Base-by-base conservation (phyloP, 2,329 filamentous ascomycete genomes). In the Cladosporium velox region DNA sequence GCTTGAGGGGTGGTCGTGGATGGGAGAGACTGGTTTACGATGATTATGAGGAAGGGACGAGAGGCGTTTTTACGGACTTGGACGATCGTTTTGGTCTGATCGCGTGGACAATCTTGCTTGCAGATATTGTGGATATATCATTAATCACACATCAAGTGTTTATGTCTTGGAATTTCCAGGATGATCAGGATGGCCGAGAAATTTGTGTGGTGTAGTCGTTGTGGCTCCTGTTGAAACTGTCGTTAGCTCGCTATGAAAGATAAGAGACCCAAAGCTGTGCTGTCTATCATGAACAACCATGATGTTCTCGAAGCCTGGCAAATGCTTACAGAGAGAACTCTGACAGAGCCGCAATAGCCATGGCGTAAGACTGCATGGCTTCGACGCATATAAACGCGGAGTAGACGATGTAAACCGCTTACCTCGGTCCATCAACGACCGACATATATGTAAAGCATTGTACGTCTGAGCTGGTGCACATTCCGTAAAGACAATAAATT, bases 351-450 rank as follows among this genome's bases (percentile, higher is more conserved):
- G 18, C 41, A 47, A 47, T 21, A 47, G n/a, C 41, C 41, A 47
- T 47, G 41, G 41, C 41, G 18, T 47, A 21, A 21, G 18, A 11
- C 41, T 47, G 41, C n/a, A 47, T 47, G 41, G 7, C 41, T 21
- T 21, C 41, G 41, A 21, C 11, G 41, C 8, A 47, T 21, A 47
- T 47, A 47, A 47, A 62, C 21, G 59, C 47, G 59, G 59, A 62
- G 59, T 62, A 62, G 28, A 10, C 10, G 1, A 61, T 38, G 21
- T 15, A 26, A 44, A 59, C 26, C 52, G 41, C 38, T 28, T 49
- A 60, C 59, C 59, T 60, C 59, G 59, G 59, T 51, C 41, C 59
- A 51, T 30, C 59, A 51, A 26, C 24, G n/a, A 60, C 59, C 59
- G 32, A 57, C 34, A 58, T 38, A 15, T 52, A 32, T 32, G 49